These are phyloP conservation scores for Quercus tomentella DNA, from an alignment of 331 rosid species.

Conservation along the genomic window DNA sequence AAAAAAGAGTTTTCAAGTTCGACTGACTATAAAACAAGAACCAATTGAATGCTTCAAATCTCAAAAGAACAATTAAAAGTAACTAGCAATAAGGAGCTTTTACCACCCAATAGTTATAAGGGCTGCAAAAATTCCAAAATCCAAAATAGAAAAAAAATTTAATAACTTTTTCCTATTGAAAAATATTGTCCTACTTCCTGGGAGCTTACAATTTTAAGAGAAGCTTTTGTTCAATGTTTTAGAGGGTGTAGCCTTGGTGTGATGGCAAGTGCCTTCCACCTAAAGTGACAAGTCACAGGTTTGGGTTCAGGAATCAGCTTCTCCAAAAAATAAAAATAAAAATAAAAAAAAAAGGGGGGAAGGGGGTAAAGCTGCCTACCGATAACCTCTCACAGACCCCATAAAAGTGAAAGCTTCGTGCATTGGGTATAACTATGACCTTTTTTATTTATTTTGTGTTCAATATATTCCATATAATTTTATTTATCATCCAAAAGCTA, in stretches of 20 bases:
- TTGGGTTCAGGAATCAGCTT: too few species aligned
- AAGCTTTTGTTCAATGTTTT: not conserved
- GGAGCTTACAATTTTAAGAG: not conserved
- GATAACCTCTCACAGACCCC: too few species aligned
- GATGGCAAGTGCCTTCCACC: too few species aligned
- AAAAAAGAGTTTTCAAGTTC: conserved; percentile 2
- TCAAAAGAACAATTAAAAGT: not conserved
- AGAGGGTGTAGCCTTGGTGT: too few species aligned
- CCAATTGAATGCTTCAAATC: not conserved
- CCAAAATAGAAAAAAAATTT: not conserved
- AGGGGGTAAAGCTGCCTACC: too few species aligned
- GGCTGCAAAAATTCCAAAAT: not conserved
- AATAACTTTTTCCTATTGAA: not conserved
- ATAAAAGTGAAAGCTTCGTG: too few species aligned
- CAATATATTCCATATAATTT: not conserved
- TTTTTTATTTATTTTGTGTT: too few species aligned
- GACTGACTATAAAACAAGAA: not conserved
- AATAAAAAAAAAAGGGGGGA: too few species aligned
- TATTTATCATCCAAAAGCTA: not conserved
- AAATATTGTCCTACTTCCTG: not conserved
- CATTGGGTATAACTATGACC: too few species aligned
- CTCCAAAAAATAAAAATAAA: too few species aligned
- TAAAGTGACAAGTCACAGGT: too few species aligned
- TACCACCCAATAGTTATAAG: not conserved
- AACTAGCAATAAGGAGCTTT: not conserved